Evolutionary conservation across 257 asterid genomes (phyloP).

Genomic region (Ballota nigra): DNA sequence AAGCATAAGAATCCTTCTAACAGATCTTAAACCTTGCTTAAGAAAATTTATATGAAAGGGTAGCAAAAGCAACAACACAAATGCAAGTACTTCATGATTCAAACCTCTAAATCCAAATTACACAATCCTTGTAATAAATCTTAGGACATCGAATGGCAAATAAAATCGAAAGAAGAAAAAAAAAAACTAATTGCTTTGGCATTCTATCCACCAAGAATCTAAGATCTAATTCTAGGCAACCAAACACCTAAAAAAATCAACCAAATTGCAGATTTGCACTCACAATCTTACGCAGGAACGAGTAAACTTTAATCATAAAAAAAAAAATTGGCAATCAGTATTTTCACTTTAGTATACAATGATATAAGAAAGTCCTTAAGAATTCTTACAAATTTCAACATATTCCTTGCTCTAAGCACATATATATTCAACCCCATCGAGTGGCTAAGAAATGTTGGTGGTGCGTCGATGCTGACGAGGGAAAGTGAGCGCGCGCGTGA

Average conservation of each 20-base stretch:
- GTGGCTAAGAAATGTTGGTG: no score
- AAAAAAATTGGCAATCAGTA: no score
- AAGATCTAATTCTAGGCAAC: constrained; percentile 20
- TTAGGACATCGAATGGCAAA: not conserved
- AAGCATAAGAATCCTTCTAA: not conserved
- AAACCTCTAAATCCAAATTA: constrained; percentile 5
- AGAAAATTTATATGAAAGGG: not conserved
- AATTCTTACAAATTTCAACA: not conserved
- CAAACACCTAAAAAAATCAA: no score
- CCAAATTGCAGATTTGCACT: not conserved
- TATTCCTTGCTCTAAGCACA: not conserved
- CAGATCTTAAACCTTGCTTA: not conserved
- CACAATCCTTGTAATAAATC: not conserved
- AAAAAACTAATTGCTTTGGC: not conserved
- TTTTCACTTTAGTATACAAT: not conserved
- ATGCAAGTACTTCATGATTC: constrained; percentile 4
- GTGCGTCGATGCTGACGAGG: no score
- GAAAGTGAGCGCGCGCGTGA: no score
- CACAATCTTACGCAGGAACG: not conserved
- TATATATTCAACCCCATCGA: not conserved
- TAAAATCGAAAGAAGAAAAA: not conserved
- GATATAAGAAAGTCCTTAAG: not conserved
- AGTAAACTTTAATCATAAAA: not conserved
- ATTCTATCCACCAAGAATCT: constrained; percentile 8
- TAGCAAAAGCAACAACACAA: not conserved